phyloP scores from a whole-genome alignment of 2,329 filamentous ascomycete species.

The Talaromyces sp. region DNA sequence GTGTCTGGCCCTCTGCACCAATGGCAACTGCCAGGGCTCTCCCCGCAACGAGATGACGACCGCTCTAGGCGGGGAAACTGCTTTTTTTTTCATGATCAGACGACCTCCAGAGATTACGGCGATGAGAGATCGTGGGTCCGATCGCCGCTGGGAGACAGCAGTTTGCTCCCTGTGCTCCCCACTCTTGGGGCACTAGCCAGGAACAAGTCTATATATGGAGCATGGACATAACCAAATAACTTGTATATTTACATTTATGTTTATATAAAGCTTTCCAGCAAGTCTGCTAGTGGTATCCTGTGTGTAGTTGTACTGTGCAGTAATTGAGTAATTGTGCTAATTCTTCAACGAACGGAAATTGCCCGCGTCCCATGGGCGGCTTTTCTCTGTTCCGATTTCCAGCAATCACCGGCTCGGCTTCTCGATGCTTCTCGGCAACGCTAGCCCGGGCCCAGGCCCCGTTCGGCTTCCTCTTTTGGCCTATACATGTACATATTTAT shows the following conservation, averaged over 20 bases:
- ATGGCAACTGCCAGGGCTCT: not conserved
- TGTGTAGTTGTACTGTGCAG: too few relatives aligned
- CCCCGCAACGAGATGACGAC: not conserved
- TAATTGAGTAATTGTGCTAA: too few relatives aligned
- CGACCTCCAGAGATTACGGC: slow-evolving; percentile 18
- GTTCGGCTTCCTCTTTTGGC: not conserved
- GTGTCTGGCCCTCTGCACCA: not conserved
- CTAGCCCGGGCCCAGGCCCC: not conserved
- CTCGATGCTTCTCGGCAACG: slow-evolving; percentile 2
- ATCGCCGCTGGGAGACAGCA: not conserved
- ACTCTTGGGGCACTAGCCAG: slow-evolving; percentile 2
- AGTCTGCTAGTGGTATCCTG: too few relatives aligned
- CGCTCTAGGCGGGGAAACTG: not conserved
- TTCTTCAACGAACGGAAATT: not conserved
- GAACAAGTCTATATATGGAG: not conserved
- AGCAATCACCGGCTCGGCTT: slow-evolving; percentile 13
- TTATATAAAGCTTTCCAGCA: too few relatives aligned
- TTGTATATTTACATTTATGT: too few relatives aligned
- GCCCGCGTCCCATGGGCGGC: not conserved
- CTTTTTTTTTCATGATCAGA: slow-evolving; percentile 29
- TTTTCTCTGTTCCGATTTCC: slow-evolving; percentile 4
- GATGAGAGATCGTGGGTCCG: not conserved
- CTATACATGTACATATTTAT: not conserved
- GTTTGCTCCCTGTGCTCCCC: slow-evolving; percentile 6
- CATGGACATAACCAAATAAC: not conserved